phyloP scores from a whole-genome alignment of 768 basidiomycete species.

The Rhizopogon sp. region DNA sequence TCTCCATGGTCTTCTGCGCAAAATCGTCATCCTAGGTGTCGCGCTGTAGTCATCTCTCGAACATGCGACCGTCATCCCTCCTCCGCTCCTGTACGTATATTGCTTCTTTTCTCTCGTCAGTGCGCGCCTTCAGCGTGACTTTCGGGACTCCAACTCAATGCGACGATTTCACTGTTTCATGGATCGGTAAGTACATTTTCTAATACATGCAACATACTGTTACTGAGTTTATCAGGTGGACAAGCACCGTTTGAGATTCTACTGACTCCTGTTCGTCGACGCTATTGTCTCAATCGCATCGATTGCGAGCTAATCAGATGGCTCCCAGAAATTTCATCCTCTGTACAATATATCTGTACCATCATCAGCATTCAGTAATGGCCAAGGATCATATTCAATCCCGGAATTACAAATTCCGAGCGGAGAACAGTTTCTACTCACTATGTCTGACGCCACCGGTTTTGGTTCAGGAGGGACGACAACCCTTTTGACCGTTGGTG shows the following conservation, averaged over 20 bases:
- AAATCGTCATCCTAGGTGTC: not conserved
- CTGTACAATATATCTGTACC: conserved; percentile 54
- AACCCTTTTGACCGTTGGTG: conserved; percentile 41
- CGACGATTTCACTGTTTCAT: conserved; percentile 51
- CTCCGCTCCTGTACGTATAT: conserved; percentile 14
- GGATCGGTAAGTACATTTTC: conserved; percentile 45
- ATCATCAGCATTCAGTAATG: conserved; percentile 45
- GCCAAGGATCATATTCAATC: conserved; percentile 46
- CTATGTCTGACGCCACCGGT: conserved; percentile 70
- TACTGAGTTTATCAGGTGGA: conserved; percentile 40
- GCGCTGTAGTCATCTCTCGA: conserved; percentile 21
- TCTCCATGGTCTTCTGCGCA: too few relatives aligned
- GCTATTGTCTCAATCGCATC: not conserved
- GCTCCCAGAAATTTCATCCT: conserved; percentile 43
- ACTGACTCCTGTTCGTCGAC: conserved; percentile 45
- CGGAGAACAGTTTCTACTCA: conserved; percentile 40
- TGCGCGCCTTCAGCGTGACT: conserved; percentile 39
- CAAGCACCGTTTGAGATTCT: conserved; percentile 45
- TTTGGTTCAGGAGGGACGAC: conserved; percentile 63
- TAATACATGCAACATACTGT: not conserved
- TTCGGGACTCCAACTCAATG: conserved; percentile 54
- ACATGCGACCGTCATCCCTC: conserved; percentile 22
- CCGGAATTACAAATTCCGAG: conserved; percentile 36
- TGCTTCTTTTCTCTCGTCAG: conserved; percentile 17
- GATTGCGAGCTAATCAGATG: not conserved